A percentile compares a stretch with the other conserved stretches of the same genome.
phyloP scores from a whole-genome alignment of 1,284 basidiomycete species.

The Cryptococcus wingfieldii region DNA sequence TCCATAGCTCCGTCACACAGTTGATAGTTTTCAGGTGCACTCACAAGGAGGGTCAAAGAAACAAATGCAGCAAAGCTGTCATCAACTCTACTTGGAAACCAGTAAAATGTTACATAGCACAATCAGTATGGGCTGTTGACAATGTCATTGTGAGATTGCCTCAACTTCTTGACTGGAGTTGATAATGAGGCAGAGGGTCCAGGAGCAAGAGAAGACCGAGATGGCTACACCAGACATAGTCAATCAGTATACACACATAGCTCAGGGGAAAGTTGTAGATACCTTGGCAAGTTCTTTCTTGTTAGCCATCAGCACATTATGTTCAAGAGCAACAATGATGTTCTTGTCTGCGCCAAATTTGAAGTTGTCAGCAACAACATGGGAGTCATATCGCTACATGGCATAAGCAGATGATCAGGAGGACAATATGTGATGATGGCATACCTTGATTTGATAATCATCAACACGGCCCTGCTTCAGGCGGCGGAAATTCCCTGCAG shows the following conservation, averaged over 20 bases:
- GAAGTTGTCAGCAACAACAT: constrained; percentile 94
- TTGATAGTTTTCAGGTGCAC: too few relatives aligned
- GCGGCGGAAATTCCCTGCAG: constrained; percentile 75
- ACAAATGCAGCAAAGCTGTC: too few relatives aligned
- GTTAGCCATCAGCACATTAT: constrained; percentile 90
- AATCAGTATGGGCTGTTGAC: constrained; percentile 42
- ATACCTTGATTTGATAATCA: constrained; percentile 90
- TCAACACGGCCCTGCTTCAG: constrained; percentile 87
- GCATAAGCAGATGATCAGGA: constrained; percentile 7
- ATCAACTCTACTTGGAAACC: too few relatives aligned
- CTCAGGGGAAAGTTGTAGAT: constrained; percentile 3
- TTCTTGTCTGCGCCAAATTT: constrained; percentile 92
- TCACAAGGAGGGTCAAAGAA: too few relatives aligned
- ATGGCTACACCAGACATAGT: constrained; percentile 20
- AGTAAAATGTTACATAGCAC: too few relatives aligned
- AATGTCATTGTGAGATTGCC: constrained; percentile 35
- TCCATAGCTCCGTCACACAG: too few relatives aligned
- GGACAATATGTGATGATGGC: constrained; percentile 1
- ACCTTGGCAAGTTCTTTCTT: constrained; percentile 79
- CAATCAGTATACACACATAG: neutral
- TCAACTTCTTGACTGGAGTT: constrained; percentile 32
- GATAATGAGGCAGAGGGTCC: constrained; percentile 13
- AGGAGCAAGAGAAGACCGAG: constrained; percentile 29
- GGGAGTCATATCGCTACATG: constrained; percentile 69
- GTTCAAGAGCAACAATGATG: constrained; percentile 91